Evolutionary conservation across 768 basidiomycete genomes (phyloP).

Genomic region (Mycena indigotica): DNA sequence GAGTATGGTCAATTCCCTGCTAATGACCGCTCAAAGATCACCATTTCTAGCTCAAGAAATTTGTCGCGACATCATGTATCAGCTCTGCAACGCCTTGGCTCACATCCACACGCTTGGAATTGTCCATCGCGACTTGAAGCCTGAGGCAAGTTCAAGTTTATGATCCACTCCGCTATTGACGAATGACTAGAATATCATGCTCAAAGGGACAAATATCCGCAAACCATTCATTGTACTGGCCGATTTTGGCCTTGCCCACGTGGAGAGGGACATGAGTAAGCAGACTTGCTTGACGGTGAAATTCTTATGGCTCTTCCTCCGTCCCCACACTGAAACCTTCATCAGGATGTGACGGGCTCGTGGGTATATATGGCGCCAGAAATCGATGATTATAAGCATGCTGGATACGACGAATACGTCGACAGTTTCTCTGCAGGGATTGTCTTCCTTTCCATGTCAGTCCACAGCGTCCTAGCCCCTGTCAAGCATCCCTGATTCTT

Average conservation of each 20-base stretch:
- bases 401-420: constrained; percentile 11
- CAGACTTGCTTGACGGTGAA: constrained; percentile 4
- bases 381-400: background rate
- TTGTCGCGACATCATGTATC: constrained; percentile 19
- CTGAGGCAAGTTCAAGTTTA: constrained; percentile 10
- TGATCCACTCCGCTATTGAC: background rate
- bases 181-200: constrained; percentile 17
- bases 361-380: constrained; percentile 13
- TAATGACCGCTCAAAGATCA: no score
- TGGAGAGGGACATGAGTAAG: background rate
- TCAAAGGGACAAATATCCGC: background rate
- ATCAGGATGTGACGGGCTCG: constrained; percentile 2
- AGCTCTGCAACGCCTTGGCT: constrained; percentile 19
- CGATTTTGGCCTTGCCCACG: constrained; percentile 18
- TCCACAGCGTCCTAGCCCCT: background rate
- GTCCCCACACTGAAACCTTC: background rate
- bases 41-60: constrained; percentile 9
- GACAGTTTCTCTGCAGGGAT: constrained; percentile 18
- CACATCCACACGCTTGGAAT: constrained; percentile 12
- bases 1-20: no score
- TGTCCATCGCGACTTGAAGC: constrained; percentile 22
- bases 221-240: constrained; percentile 19
- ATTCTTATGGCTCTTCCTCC: background rate
- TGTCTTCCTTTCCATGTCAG: constrained; percentile 16
- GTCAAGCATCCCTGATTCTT: no score